Evolutionary conservation across 2,329 filamentous ascomycete genomes (phyloP), one percentile per base, ranked within the genome.

Genomic region (Alternaria gaisen): DNA sequence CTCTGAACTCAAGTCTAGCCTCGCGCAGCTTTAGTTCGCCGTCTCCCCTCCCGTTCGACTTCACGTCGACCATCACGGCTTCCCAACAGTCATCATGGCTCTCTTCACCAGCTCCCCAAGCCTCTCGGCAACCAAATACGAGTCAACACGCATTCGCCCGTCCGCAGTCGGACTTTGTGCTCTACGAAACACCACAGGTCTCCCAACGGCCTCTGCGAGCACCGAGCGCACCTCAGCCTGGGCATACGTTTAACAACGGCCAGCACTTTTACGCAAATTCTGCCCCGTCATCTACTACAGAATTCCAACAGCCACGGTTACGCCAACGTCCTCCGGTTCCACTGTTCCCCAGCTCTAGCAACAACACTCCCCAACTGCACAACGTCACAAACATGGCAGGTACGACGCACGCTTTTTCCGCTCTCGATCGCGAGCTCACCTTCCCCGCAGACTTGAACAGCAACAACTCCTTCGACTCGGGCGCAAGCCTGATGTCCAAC

Each of bases 31-130:
- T 86, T 82, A 79, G 79, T 80, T 82, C 79, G 77, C 73, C 79
- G 77, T 84, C 84, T 83, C 81, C 82, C 82, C 79, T 84, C 82
- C 79, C 81, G 77, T 86, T 84, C 87, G 89, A 90, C 87, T 87
- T 85, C 72, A 76, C 84, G 87, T 88, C 91, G 89, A 90, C 90
- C 90, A 93, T 86, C 86, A 93, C 91, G 91, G 90, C 91, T 91
- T 87, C 88, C 80, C 79, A 81, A 79, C 79, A 82, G 77, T 87
- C 88, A 93, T 74, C 86, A 94, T 94, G 91, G 91, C 90, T 86
- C 88, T 87, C 90, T 86, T 88, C 88, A 87, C 79, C 82, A 81
- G 79, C 82, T 80, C 75, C 82, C 76, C 73, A 80, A 80, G 79
- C 83, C 80, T 77, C 78, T 80, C 76, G 81, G 80, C 81, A 82